Percentiles rank a stretch among this genome's conserved stretches.
Conservation (phyloP, 1,139 yeast species). For the Hyphopichia khmerensis region DNA sequence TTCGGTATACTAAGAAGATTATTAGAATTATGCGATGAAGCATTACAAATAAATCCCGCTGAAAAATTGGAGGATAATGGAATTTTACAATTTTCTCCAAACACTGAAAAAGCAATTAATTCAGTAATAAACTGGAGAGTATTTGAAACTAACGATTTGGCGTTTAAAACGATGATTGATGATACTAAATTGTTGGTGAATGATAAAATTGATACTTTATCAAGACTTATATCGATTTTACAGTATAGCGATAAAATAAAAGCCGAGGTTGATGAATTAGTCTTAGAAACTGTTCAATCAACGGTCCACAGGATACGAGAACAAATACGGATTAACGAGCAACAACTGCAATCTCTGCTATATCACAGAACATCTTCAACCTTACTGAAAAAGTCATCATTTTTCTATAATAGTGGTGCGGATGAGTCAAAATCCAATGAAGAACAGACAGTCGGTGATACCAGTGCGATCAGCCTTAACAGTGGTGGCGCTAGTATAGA, state of each 20-base stretch:
- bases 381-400: constrained; percentile 3
- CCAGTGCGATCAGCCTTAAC: neutral
- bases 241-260: constrained; percentile 80
- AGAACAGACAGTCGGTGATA: neutral
- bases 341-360: neutral
- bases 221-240: constrained; percentile 72
- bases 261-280: constrained; percentile 75
- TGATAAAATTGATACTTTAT: constrained; percentile 71
- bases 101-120: constrained; percentile 63
- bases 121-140: constrained; percentile 53
- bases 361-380: constrained; percentile 1
- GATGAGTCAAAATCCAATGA: neutral
- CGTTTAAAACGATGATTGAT: constrained; percentile 57
- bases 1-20: constrained; percentile 65
- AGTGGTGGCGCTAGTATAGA: neutral
- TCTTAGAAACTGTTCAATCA: constrained; percentile 61
- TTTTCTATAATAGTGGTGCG: neutral
- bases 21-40: constrained; percentile 72
- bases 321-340: constrained; percentile 29
- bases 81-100: constrained; percentile 59
- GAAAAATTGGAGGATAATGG: constrained; percentile 30
- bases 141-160: constrained; percentile 63
- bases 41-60: constrained; percentile 68
- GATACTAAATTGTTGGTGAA: constrained; percentile 67
- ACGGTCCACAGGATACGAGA: constrained; percentile 57